Evolutionary conservation across 768 basidiomycete genomes (phyloP).

Genomic region (Suillus discolor): DNA sequence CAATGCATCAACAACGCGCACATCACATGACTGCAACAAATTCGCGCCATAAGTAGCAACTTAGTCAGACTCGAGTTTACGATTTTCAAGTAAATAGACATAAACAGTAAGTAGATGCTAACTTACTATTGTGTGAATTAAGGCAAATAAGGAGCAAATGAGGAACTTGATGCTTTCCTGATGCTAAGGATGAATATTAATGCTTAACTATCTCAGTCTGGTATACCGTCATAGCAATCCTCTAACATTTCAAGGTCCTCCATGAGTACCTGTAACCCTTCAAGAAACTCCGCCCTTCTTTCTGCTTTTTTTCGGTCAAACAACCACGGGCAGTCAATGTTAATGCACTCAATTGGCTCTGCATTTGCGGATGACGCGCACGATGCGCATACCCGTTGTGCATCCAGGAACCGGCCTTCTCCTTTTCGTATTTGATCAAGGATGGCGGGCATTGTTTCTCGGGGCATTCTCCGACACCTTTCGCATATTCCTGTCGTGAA

Average conservation of each 20-base stretch:
- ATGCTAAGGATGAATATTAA: too few species aligned
- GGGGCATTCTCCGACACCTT: slow-evolving; percentile 52
- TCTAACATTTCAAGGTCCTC: slow-evolving; percentile 25
- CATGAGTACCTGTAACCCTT: slow-evolving; percentile 32
- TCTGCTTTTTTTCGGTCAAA: slow-evolving; percentile 70
- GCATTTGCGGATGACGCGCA: slow-evolving; percentile 59
- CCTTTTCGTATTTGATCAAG: slow-evolving; percentile 53
- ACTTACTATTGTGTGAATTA: too few species aligned
- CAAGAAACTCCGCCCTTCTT: slow-evolving; percentile 34
- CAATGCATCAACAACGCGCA: slow-evolving; percentile 28
- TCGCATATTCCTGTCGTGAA: slow-evolving; percentile 60
- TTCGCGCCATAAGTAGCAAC: not conserved
- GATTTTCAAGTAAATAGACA: too few species aligned
- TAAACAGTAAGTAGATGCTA: too few species aligned
- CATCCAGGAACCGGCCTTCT: slow-evolving; percentile 54
- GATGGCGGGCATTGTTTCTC: slow-evolving; percentile 59
- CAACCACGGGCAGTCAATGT: slow-evolving; percentile 85
- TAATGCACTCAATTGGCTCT: slow-evolving; percentile 75
- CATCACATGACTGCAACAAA: slow-evolving; percentile 28
- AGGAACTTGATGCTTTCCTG: too few species aligned
- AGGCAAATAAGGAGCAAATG: too few species aligned
- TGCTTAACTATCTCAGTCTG: not conserved
- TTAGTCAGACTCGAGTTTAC: too few species aligned
- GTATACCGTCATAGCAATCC: not conserved
- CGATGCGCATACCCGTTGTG: slow-evolving; percentile 71